phyloP scores from a whole-genome alignment of 495 filamentous ascomycete genomes.

The Neurospora sp. region DNA sequence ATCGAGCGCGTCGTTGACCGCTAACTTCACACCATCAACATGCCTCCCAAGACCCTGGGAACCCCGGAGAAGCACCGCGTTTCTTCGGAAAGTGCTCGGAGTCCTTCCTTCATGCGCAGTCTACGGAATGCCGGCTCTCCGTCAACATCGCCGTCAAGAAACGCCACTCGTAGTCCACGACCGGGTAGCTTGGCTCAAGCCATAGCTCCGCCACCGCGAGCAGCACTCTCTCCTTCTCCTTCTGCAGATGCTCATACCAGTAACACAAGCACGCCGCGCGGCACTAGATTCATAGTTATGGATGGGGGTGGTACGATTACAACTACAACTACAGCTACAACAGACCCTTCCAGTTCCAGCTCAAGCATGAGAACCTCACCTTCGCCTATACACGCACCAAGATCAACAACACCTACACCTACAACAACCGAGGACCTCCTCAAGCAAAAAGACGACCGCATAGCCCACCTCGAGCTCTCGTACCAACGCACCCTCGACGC shows the following conservation, averaged over 20 bases:
- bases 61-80: background rate
- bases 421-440: slow-evolving; percentile 17
- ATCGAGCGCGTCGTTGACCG: background rate
- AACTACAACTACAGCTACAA: background rate
- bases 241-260: background rate
- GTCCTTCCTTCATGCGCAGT: background rate
- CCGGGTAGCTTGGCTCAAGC: background rate
- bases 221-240: background rate
- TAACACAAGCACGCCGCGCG: background rate
- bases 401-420: background rate
- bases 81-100: background rate
- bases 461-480: slow-evolving; percentile 29
- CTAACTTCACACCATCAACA: background rate
- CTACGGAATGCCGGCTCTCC: background rate
- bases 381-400: background rate
- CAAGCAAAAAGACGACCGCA: slow-evolving; percentile 31
- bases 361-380: background rate
- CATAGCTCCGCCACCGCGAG: background rate
- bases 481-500: slow-evolving; percentile 31
- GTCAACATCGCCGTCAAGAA: background rate
- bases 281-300: background rate
- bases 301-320: background rate
- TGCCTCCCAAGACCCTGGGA: background rate
- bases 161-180: background rate
- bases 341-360: background rate